phyloP scores from a whole-genome alignment of 108 stramenopile species.

The Aurantiochytrium sp. region DNA sequence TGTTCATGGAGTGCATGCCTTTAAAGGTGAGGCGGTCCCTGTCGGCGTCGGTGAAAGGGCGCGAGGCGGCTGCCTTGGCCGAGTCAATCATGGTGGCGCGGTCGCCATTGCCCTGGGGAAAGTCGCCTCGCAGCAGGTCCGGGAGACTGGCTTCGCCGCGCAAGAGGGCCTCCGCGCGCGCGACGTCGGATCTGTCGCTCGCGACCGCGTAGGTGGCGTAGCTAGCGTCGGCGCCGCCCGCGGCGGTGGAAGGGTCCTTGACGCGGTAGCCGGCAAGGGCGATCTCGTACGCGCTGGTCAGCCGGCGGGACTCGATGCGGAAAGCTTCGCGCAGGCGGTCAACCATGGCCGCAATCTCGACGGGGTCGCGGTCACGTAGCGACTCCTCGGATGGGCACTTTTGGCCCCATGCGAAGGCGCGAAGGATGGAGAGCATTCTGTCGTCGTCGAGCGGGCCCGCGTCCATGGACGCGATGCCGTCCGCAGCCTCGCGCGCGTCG shows the following conservation, averaged over 20 bases:
- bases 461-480: not conserved
- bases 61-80: not conserved
- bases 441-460: not conserved
- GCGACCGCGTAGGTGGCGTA: not conserved
- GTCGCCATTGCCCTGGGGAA: not conserved
- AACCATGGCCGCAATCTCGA: not conserved
- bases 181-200: not conserved
- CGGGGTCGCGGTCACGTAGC: not conserved
- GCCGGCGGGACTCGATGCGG: not conserved
- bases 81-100: not conserved
- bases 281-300: not conserved
- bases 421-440: not conserved
- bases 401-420: not conserved
- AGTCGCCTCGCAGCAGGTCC: not conserved
- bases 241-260: not conserved
- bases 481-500: not conserved
- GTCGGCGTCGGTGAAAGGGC: not conserved
- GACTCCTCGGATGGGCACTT: no score
- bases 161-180: not conserved
- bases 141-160: not conserved
- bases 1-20: not conserved
- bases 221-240: not conserved
- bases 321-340: not conserved
- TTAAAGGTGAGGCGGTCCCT: not conserved
- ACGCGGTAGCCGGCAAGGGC: not conserved